A percentile compares a stretch with the other conserved stretches of the same genome.
These are phyloP conservation scores for Lipomyces spencermartinsiae DNA, from an alignment of 805 yeast genomes.

Conservation along the genomic window DNA sequence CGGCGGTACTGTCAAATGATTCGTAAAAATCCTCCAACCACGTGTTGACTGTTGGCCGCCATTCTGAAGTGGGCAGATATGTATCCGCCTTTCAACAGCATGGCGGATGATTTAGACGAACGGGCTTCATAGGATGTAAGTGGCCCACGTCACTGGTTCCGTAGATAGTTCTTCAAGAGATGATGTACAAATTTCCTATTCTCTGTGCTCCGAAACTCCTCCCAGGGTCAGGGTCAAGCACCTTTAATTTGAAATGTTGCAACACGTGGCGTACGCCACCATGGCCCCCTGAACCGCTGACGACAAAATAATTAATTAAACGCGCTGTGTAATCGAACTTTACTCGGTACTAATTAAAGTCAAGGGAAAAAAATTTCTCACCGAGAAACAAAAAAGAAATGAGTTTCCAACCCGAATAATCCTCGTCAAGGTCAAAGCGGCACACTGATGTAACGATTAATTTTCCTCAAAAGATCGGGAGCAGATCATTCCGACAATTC, in stretches of 20 bases:
- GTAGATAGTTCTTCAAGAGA: no score
- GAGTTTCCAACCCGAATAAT: slow-evolving; percentile 6
- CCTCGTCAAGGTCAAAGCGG: slow-evolving; percentile 2
- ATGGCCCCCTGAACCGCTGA: neutral
- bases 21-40: no score
- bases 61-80: no score
- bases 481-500: neutral
- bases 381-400: slow-evolving; percentile 8
- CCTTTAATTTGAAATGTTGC: slow-evolving; percentile 8
- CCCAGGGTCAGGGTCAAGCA: no score
- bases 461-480: neutral
- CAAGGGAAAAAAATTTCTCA: slow-evolving; percentile 1
- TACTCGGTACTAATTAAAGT: slow-evolving; percentile 6
- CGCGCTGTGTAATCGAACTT: slow-evolving; percentile 1
- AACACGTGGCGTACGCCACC: slow-evolving; percentile 12
- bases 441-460: neutral
- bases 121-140: no score
- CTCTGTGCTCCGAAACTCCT: no score
- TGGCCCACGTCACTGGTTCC: no score
- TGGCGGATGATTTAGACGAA: no score
- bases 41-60: no score
- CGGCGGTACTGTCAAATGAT: no score
- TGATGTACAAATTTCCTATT: no score
- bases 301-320: neutral
- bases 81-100: neutral